A percentile compares a stretch with the other conserved stretches of the same genome.
These are phyloP conservation scores for Neoarthrinium moseri DNA, from an alignment of 2,329 filamentous ascomycete genomes.

Conservation along the genomic window DNA sequence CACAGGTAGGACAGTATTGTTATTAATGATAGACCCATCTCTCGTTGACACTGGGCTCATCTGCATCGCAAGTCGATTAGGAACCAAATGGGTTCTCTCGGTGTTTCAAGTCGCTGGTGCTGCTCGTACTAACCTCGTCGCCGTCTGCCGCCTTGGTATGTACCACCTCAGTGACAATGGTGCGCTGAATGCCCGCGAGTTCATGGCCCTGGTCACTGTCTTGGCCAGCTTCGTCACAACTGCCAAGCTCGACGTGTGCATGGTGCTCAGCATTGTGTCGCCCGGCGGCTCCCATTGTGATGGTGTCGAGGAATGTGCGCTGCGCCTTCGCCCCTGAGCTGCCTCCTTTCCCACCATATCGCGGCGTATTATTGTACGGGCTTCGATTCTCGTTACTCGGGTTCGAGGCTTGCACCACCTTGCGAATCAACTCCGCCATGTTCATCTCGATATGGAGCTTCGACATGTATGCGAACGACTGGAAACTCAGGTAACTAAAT, in stretches of 20 bases:
- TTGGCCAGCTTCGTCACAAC: neutral
- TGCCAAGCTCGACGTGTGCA: constrained; percentile 7
- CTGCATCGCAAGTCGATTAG: no score
- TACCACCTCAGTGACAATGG: constrained; percentile 8
- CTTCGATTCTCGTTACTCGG: constrained; percentile 5
- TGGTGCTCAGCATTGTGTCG: neutral
- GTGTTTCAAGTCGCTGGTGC: neutral
- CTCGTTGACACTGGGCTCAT: no score
- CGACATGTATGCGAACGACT: constrained; percentile 40
- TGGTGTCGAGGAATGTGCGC: constrained; percentile 3
- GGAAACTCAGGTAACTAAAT: constrained; percentile 36
- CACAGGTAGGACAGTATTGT: no score
- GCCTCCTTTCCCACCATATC: neutral
- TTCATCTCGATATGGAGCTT: constrained; percentile 45
- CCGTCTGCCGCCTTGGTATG: neutral
- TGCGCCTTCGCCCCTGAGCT: constrained; percentile 3
- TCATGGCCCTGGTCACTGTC: neutral
- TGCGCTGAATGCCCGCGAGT: constrained; percentile 7
- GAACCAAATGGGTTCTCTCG: no score
- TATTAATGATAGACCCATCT: no score
- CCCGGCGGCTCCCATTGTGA: neutral
- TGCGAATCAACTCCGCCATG: constrained; percentile 41
- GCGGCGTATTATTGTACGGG: neutral
- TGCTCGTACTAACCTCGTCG: neutral
- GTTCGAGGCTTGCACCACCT: constrained; percentile 19